Evolutionary conservation across 441 rosid species (phyloP).

Genomic region (Corymbia calophylla): DNA sequence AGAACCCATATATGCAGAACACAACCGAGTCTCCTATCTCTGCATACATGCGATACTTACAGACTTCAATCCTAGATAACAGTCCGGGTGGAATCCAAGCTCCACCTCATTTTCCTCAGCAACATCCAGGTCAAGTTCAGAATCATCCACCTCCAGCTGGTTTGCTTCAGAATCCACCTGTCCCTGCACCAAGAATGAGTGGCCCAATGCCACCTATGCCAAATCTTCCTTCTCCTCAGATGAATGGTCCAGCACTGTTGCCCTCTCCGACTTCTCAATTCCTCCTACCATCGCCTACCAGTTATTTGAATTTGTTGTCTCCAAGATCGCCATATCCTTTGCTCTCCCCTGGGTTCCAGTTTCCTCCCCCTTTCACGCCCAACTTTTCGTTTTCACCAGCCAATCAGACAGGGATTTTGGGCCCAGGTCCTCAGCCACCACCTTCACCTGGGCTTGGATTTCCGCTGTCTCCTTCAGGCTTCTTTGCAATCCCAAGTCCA

Average conservation of each 20-base stretch:
- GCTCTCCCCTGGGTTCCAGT: constrained; percentile 58
- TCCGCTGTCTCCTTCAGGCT: constrained; percentile 59
- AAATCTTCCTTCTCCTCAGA: constrained; percentile 30
- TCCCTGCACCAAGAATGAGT: constrained; percentile 31
- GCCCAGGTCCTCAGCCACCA: constrained; percentile 73
- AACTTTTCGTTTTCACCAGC: constrained; percentile 61
- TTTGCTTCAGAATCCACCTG: constrained; percentile 32
- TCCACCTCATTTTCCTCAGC: constrained; percentile 21
- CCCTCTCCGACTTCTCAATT: constrained; percentile 76
- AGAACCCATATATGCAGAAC: constrained; percentile 30
- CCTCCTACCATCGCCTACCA: constrained; percentile 46
- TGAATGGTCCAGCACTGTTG: constrained; percentile 45
- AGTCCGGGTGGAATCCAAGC: constrained; percentile 41
- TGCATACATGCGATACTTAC: constrained; percentile 76
- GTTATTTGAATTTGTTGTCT: constrained; percentile 42
- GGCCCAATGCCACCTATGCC: constrained; percentile 36
- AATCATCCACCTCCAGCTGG: constrained; percentile 26
- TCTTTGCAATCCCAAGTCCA: constrained; percentile 68
- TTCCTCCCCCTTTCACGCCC: constrained; percentile 46
- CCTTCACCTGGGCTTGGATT: constrained; percentile 50
- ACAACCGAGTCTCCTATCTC: constrained; percentile 74
- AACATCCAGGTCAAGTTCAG: constrained; percentile 24
- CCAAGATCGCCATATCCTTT: constrained; percentile 52
- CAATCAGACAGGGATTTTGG: constrained; percentile 59
- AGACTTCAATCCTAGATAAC: constrained; percentile 33